Evolutionary conservation across 768 basidiomycete genomes (phyloP).

Genomic region (Serendipita sp.): DNA sequence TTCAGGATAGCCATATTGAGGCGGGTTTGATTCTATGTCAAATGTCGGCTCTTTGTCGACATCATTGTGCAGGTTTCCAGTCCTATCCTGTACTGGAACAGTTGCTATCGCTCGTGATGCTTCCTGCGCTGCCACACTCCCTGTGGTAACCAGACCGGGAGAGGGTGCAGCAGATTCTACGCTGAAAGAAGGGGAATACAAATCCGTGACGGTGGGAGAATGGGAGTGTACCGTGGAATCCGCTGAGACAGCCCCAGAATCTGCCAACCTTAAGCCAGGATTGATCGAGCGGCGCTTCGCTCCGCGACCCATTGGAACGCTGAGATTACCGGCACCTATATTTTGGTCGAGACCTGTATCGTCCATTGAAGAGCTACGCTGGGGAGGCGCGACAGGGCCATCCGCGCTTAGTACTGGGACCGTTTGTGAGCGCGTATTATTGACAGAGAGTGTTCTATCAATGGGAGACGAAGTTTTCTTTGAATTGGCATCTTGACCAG

Average conservation of each 20-base stretch:
- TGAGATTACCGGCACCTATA: slow-evolving; percentile 14
- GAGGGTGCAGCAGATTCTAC: slow-evolving; percentile 2
- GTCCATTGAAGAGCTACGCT: slow-evolving; percentile 3
- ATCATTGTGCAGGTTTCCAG: background rate
- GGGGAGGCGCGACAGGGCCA: background rate
- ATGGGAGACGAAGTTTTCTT: background rate
- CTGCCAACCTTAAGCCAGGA: slow-evolving; percentile 28
- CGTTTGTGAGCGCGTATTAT: background rate
- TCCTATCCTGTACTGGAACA: background rate
- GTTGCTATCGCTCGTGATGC: background rate
- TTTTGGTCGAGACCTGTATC: background rate
- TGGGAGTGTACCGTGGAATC: background rate
- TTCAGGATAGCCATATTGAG: background rate
- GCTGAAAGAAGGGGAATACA: background rate
- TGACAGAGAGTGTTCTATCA: background rate
- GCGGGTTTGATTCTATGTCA: background rate
- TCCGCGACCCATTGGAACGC: slow-evolving; percentile 20
- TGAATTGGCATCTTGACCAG: background rate
- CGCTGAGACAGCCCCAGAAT: slow-evolving; percentile 7
- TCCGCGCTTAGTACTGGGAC: background rate
- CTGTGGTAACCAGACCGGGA: slow-evolving; percentile 6
- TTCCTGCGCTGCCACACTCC: slow-evolving; percentile 1
- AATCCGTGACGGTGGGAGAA: background rate
- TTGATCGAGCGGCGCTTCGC: slow-evolving; percentile 41
- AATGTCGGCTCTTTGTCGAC: background rate